phyloP scores from a whole-genome alignment of 73 alveolate species.

The Blepharisma stoltei region DNA sequence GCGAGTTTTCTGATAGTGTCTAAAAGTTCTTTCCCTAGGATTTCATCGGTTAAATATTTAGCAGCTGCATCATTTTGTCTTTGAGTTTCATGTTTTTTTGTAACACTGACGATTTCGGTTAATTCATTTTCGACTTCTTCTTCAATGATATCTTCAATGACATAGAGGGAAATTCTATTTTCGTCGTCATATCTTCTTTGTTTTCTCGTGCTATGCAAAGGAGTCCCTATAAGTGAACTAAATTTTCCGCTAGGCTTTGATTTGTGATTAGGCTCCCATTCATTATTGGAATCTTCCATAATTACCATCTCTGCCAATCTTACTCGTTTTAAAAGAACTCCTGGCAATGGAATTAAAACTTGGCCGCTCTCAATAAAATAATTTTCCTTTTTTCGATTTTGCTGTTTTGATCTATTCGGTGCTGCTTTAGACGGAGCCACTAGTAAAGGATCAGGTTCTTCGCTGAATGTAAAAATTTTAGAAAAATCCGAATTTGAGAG shows the following conservation, averaged over 20 bases:
- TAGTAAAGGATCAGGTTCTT: constrained; percentile 56
- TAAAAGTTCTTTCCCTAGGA: neutral
- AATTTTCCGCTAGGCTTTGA: neutral
- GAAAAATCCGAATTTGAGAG: constrained; percentile 32
- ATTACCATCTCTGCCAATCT: neutral
- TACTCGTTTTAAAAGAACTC: constrained; percentile 7
- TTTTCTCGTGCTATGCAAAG: too few species aligned
- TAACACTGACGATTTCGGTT: neutral
- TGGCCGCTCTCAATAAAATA: neutral
- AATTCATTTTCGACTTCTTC: neutral
- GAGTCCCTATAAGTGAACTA: too few species aligned
- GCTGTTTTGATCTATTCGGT: neutral
- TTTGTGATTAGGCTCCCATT: neutral
- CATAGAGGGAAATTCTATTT: neutral
- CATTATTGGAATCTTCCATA: constrained; percentile 16
- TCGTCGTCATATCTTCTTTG: neutral
- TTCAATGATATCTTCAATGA: constrained; percentile 4
- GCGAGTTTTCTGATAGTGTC: neutral
- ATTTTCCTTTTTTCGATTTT: neutral
- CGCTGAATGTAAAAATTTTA: constrained; percentile 44
- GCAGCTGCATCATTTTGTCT: neutral
- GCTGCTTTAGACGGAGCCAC: constrained; percentile 38
- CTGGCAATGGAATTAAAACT: neutral
- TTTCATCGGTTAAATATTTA: neutral
- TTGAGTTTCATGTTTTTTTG: neutral